Evolutionary conservation across 1,284 basidiomycete species (phyloP).

Genomic region (Ganoderma multipileum): DNA sequence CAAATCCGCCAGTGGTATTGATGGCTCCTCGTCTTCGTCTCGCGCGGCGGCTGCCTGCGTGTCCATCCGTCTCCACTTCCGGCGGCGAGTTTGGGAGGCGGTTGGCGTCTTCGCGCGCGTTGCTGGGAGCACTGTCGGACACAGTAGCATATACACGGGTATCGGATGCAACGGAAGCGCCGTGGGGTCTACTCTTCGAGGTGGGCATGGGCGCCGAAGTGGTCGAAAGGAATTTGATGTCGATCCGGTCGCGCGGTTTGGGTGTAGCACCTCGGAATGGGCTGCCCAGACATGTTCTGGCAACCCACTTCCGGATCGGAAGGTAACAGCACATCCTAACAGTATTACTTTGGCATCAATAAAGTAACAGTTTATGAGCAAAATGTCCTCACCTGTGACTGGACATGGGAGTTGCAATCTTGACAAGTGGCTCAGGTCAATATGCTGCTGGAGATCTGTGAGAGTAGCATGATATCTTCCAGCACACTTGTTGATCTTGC

Average conservation of each 20-base stretch:
- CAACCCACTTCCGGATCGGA: slow-evolving; percentile 21
- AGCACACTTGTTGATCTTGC: slow-evolving; percentile 29
- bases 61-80: slow-evolving; percentile 28
- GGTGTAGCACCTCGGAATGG: slow-evolving; percentile 14
- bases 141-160: slow-evolving; percentile 16
- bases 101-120: slow-evolving; percentile 7
- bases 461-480: slow-evolving; percentile 27
- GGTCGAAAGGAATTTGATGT: not conserved
- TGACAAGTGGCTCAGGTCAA: slow-evolving; percentile 32
- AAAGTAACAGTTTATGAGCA: too few relatives aligned
- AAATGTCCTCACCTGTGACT: slow-evolving; percentile 24
- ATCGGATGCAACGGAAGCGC: slow-evolving; percentile 8
- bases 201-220: slow-evolving; percentile 14
- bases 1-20: slow-evolving; percentile 22
- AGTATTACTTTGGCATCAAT: not conserved
- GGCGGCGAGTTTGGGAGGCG: slow-evolving; percentile 17
- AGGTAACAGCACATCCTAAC: slow-evolving; percentile 26
- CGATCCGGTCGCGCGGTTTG: not conserved
- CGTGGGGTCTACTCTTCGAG: not conserved
- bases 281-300: slow-evolving; percentile 22
- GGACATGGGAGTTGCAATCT: slow-evolving; percentile 33
- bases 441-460: slow-evolving; percentile 30
- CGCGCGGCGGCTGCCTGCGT: not conserved
- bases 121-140: slow-evolving; percentile 10
- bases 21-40: slow-evolving; percentile 13